Base-by-base conservation (phyloP, 768 basidiomycete species). In the Hericium erinaceus region DNA sequence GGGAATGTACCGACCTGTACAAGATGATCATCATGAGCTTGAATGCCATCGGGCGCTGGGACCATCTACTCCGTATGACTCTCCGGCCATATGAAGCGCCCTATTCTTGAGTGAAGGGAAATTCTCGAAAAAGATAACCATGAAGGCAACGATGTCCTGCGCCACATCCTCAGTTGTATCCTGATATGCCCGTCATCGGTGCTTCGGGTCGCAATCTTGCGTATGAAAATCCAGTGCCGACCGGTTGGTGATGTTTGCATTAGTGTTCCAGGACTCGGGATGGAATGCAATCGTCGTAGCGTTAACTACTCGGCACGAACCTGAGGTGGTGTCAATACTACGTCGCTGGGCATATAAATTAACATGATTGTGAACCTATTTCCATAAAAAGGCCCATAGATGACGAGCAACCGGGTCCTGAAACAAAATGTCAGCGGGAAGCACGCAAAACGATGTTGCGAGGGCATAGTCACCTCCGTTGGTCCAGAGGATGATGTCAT, bases 61-160 rank as follows among this genome's bases (percentile, higher is more conserved):
- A 69, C 74, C 50, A 69, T 73, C 50, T 59, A 80, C 81, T 12
- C 73, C 81, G 44, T 82, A 81, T 3, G 79, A 81, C 69, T 82
- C 70, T 13, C 74, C 73, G 12, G 72, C 68, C 59, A 75, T 64
- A 50, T 75, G 74, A 48, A 74, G 69, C 2, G 73, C 66, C 3
- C 86, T 72, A 2, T 84, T 85, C 62, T 86, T 82, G 73, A 89
- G 87, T 63, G 84, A 74, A 56, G 69, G 75, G 66, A 91, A 91
- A 58, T 83, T 77, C 62, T 89, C 85, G 52, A 89, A 89, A 70
- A 89, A 89, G 57, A 89, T 80, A 3, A 79, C 72, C 0, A 89
- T 74, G 61, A 89, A 89, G 0, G 82, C 80, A 0, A 85, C 84
- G 4, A 89, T 80, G 62, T 89, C 86, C 54, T 79, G 75, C 0